phyloP scores from a whole-genome alignment of 352 stramenopile genomes.

The Achlya hypogyna region DNA sequence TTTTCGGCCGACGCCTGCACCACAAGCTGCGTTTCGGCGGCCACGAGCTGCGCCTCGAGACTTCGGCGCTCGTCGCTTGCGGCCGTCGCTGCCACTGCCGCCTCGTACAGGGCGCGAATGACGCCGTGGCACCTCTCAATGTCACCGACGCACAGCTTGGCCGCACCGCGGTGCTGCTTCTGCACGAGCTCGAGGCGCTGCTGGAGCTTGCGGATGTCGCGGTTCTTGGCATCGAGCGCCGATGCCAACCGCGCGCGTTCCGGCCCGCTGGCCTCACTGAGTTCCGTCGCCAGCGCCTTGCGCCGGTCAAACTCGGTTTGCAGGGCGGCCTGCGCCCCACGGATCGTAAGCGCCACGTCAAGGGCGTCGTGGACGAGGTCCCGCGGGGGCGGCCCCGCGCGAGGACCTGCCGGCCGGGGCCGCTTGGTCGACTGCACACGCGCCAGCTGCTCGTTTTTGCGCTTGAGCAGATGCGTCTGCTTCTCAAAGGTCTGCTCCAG shows the following conservation, averaged over 20 bases:
- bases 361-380: constrained; percentile 34
- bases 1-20: constrained; percentile 23
- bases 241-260: constrained; percentile 30
- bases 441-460: constrained; percentile 45
- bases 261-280: constrained; percentile 20
- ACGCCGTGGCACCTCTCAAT: constrained; percentile 38
- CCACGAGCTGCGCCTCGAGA: constrained; percentile 27
- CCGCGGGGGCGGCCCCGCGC: constrained; percentile 17
- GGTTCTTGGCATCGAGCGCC: constrained; percentile 39
- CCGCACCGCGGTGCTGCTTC: constrained; percentile 33
- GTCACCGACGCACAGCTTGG: constrained; percentile 34
- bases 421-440: constrained; percentile 26
- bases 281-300: constrained; percentile 38
- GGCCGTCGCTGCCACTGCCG: constrained; percentile 30
- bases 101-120: constrained; percentile 42
- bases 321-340: constrained; percentile 39
- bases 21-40: constrained; percentile 27
- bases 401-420: not conserved
- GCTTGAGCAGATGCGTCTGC: constrained; percentile 40
- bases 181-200: constrained; percentile 49
- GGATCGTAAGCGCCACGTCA: constrained; percentile 38
- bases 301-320: constrained; percentile 41
- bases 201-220: constrained; percentile 49
- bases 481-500: constrained; percentile 31
- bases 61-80: constrained; percentile 31